These are phyloP conservation scores for Hortiboletus rubellus DNA, from an alignment of 1,284 basidiomycete genomes.

Conservation along the genomic window DNA sequence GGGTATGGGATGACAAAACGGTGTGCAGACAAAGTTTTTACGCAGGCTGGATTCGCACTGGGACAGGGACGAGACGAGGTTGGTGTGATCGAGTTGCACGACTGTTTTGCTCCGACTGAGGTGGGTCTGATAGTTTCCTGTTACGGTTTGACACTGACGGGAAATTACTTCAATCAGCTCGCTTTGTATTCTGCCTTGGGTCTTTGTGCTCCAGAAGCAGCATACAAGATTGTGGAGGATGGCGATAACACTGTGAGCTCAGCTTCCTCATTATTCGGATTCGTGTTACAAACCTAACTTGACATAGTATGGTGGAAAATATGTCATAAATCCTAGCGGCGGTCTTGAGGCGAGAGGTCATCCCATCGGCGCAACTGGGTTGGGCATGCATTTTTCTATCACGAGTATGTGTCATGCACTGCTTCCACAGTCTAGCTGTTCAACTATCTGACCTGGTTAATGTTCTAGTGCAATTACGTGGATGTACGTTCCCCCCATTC, in stretches of 20 bases:
- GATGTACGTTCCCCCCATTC: slow-evolving; percentile 45
- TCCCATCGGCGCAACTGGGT: slow-evolving; percentile 79
- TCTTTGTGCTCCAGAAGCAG: slow-evolving; percentile 66
- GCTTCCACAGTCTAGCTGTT: background rate
- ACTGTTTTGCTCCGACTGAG: slow-evolving; percentile 82
- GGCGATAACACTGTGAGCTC: slow-evolving; percentile 73
- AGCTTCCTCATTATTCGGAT: background rate
- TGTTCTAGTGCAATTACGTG: slow-evolving; percentile 65
- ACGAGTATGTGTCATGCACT: slow-evolving; percentile 50
- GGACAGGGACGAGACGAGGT: slow-evolving; percentile 71
- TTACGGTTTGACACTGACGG: background rate
- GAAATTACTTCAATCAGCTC: slow-evolving; percentile 45
- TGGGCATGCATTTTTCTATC: slow-evolving; percentile 87
- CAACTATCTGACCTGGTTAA: background rate
- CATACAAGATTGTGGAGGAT: slow-evolving; percentile 73
- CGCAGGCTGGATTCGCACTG: slow-evolving; percentile 62
- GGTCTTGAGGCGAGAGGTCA: slow-evolving; percentile 86
- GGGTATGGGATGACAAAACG: slow-evolving; percentile 74
- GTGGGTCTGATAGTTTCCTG: slow-evolving; percentile 36
- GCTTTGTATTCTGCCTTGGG: slow-evolving; percentile 81
- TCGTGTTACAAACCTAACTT: background rate
- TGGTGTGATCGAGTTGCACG: slow-evolving; percentile 83
- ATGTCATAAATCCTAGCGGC: slow-evolving; percentile 83
- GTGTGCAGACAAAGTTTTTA: slow-evolving; percentile 72
- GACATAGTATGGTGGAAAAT: slow-evolving; percentile 76